Evolutionary conservation across 495 filamentous ascomycete species (phyloP).

Genomic region (Penicillium cinerascens): DNA sequence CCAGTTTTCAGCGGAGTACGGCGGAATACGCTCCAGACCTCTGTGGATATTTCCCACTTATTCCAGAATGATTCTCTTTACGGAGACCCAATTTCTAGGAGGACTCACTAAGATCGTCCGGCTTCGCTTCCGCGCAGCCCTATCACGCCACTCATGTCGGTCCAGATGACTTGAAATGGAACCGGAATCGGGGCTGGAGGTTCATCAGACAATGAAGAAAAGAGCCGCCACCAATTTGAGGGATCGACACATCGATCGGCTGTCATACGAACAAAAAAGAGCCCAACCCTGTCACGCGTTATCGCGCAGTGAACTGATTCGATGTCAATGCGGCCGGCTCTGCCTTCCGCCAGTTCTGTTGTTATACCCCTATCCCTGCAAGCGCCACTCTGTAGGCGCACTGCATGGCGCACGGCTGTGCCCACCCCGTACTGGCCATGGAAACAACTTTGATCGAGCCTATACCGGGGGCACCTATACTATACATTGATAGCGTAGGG

Average conservation of each 20-base stretch:
- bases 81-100: slow-evolving; percentile 7
- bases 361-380: background rate
- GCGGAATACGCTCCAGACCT: slow-evolving; percentile 16
- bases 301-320: slow-evolving; percentile 4
- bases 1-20: slow-evolving; percentile 12
- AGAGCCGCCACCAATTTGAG: slow-evolving; percentile 12
- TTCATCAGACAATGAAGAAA: slow-evolving; percentile 5
- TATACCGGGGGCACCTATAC: background rate
- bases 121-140: slow-evolving; percentile 26
- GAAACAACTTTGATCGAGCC: background rate
- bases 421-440: background rate
- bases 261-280: slow-evolving; percentile 13
- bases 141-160: slow-evolving; percentile 9
- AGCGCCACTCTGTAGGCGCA: slow-evolving; percentile 6
- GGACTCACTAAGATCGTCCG: slow-evolving; percentile 21
- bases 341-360: background rate
- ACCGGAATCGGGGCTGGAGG: background rate
- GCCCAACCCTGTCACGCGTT: background rate
- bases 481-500: background rate
- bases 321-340: background rate
- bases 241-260: slow-evolving; percentile 16
- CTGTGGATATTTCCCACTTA: slow-evolving; percentile 9
- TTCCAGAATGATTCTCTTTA: slow-evolving; percentile 27
- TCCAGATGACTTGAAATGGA: slow-evolving; percentile 1
- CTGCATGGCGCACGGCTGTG: slow-evolving; percentile 1